Percentiles rank a stretch among this genome's conserved stretches.
phyloP scores from a whole-genome alignment of 768 basidiomycete species.

The Mycena filopes region DNA sequence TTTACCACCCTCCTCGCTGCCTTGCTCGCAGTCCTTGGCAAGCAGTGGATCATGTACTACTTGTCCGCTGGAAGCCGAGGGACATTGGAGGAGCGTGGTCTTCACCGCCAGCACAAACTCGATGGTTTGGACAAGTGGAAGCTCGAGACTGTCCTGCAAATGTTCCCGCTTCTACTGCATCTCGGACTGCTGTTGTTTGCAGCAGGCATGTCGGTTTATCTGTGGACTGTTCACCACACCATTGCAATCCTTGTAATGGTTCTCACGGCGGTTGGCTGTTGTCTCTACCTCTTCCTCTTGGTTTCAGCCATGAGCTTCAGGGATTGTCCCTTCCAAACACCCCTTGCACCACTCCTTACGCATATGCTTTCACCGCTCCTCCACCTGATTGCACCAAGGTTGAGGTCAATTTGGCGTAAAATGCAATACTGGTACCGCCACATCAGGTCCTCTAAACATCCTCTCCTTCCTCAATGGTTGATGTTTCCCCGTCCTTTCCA shows the following conservation, averaged over 20 bases:
- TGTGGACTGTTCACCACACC: background rate
- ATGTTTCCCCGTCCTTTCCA: too few species aligned
- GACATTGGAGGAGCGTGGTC: background rate
- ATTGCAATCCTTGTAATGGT: background rate
- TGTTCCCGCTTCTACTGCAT: conserved; percentile 3
- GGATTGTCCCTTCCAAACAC: too few species aligned
- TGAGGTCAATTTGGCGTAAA: too few species aligned
- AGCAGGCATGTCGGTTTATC: background rate
- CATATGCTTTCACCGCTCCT: background rate
- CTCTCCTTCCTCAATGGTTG: too few species aligned
- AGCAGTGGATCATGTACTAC: conserved; percentile 8
- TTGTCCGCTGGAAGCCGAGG: background rate
- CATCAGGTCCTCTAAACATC: too few species aligned
- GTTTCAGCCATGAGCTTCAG: too few species aligned
- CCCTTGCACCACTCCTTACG: too few species aligned
- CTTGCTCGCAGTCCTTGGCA: background rate
- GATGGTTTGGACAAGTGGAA: background rate
- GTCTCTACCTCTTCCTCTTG: background rate
- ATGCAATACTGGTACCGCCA: too few species aligned
- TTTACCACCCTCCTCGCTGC: background rate
- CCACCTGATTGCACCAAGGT: background rate
- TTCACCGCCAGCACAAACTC: conserved; percentile 2
- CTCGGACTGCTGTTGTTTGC: conserved; percentile 1
- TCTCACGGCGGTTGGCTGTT: background rate
- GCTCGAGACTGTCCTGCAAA: background rate